These are phyloP conservation scores for Pichia scutulata DNA, from an alignment of 805 yeast genomes.

Conservation along the genomic window DNA sequence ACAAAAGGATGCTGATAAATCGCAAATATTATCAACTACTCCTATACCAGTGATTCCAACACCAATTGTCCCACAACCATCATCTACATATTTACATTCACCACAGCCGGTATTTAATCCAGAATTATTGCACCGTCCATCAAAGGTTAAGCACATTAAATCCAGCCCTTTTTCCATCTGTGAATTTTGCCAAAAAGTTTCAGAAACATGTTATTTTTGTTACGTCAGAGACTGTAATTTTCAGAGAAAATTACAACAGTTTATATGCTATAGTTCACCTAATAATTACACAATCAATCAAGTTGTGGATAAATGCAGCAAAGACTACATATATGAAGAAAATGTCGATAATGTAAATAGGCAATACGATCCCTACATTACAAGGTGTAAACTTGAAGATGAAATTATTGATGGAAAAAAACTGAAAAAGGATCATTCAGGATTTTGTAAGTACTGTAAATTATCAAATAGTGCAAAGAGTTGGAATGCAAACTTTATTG, in stretches of 20 bases:
- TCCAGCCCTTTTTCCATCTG: conserved; percentile 6
- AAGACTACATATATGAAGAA: conserved; percentile 5
- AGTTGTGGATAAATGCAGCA: conserved; percentile 2
- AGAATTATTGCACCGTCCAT: too few species aligned
- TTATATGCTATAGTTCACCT: conserved; percentile 2
- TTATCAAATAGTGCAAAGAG: not conserved
- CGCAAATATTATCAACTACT: too few species aligned
- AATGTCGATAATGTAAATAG: conserved; percentile 1
- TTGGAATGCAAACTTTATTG: conserved; percentile 10
- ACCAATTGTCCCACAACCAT: not conserved
- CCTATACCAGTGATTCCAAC: not conserved
- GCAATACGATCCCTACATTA: conserved; percentile 7
- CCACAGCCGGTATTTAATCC: not conserved
- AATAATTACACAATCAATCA: not conserved
- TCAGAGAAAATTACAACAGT: conserved; percentile 2
- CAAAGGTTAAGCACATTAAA: too few species aligned
- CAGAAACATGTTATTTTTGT: conserved; percentile 7
- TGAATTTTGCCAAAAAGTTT: conserved; percentile 4
- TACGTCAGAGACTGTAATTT: conserved; percentile 1
- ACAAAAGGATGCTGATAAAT: too few species aligned
- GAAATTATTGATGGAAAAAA: conserved; percentile 1
- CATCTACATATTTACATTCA: not conserved
- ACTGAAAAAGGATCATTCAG: conserved; percentile 8
- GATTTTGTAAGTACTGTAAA: conserved; percentile 7
- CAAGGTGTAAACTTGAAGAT: conserved; percentile 5